These are phyloP conservation scores for Arabis alpina DNA, from an alignment of 345 rosid species.

Conservation along the genomic window DNA sequence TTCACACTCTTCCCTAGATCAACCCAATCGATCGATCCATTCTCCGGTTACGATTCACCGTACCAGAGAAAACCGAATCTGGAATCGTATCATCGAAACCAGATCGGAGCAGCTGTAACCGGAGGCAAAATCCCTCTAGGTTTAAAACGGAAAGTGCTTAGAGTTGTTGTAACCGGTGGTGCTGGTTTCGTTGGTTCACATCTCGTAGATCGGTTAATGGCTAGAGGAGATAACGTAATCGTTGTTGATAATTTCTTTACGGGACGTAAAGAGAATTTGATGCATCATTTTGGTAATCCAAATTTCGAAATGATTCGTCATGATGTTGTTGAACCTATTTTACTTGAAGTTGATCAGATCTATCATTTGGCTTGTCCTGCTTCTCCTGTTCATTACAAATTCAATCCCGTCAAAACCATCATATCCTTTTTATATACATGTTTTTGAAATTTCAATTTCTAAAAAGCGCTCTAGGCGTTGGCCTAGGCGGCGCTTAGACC, in stretches of 20 bases:
- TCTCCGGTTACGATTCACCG: constrained; percentile 35
- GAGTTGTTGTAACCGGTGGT: constrained; percentile 83
- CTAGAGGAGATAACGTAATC: constrained; percentile 75
- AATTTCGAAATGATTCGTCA: constrained; percentile 79
- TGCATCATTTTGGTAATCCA: constrained; percentile 76
- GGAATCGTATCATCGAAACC: constrained; percentile 14
- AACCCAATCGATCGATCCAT: constrained; percentile 36
- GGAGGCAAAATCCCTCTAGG: constrained; percentile 65
- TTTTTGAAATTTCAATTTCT: too few species aligned
- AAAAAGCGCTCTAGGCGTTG: too few species aligned
- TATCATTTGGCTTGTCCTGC: constrained; percentile 92
- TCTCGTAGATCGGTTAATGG: constrained; percentile 83
- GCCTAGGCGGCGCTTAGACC: too few species aligned
- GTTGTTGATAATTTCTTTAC: constrained; percentile 85
- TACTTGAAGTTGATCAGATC: constrained; percentile 90
- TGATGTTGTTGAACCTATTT: constrained; percentile 81
- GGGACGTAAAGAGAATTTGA: constrained; percentile 70
- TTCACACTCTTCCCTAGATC: constrained; percentile 57
- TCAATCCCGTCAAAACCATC: constrained; percentile 89
- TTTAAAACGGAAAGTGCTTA: constrained; percentile 53
- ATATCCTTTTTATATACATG: constrained; percentile 58
- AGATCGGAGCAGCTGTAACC: constrained; percentile 34
- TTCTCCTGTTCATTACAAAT: constrained; percentile 88
- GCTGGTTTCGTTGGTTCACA: constrained; percentile 94
- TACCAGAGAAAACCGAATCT: constrained; percentile 34